Evolutionary conservation across 2,329 filamentous ascomycete species (phyloP), one percentile per base, ranked within the genome.

Genomic region (Clarireedia sp.): DNA sequence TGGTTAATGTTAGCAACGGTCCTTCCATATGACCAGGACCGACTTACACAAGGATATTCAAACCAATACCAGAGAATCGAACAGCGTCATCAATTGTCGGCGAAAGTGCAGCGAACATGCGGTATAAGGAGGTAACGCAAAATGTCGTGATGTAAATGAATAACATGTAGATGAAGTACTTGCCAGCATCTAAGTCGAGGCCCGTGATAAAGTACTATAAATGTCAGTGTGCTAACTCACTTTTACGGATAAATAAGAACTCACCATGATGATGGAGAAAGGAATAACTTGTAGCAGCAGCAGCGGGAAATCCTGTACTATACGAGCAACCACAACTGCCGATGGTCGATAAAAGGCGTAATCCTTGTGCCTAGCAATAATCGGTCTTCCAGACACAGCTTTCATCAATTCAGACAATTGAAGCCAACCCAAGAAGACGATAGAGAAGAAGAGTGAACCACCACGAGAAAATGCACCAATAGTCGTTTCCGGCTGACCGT

Each of bases 341-440:
- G 81, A 83, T 0, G 84, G 84, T n/a, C 82, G 76, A 64, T 87
- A 87, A 68, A 87, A 86, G 0, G 82, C 83, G 64, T 86, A 87
- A 36, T 83, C 79, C 48, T 80, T 78, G 63, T 87, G 84, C 40
- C 83, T 82, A 69, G 72, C 85, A 60, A 79, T 89, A 17, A 94
- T 83, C 0, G 77, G 77, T 54, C 89, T 78, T 5, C 88, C 85
- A 50, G 80, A 80, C 8, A 92, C 84, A 45, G 87, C 87, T 60
- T 85, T 86, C 78, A 88, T 89, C 53, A 91, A 75, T 68, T 95
- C 89, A 0, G 85, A 82, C 48, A 95, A 73, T 58, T 91, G 87
- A 5, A 94, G 75, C 83, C 83, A 87, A 55, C 76, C 63, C 77
- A 86, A 73, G 70, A 87, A 85, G 29, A 86, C 68, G 59, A 86